Evolutionary conservation across 2,329 filamentous ascomycete genomes (phyloP).

Genomic region (Diaporthe capsici): DNA sequence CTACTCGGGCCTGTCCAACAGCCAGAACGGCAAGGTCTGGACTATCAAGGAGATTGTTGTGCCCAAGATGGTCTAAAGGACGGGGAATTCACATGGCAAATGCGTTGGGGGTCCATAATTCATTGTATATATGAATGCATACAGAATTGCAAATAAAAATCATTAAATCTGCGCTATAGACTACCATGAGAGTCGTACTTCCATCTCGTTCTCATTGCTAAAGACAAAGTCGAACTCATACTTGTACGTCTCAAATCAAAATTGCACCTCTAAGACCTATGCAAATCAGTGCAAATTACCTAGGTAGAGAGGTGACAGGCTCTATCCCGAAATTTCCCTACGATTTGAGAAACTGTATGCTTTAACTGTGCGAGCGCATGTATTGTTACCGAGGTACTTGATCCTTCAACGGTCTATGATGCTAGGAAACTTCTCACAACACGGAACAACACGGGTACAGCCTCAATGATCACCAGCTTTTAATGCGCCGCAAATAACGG

Average conservation of each 20-base stretch:
- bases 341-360: too few relatives aligned
- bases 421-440: neutral
- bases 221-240: too few relatives aligned
- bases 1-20: conserved; percentile 52
- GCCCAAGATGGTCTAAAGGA: conserved; percentile 1
- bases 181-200: too few relatives aligned
- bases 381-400: neutral
- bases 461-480: too few relatives aligned
- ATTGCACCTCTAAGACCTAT: too few relatives aligned
- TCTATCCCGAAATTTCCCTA: too few relatives aligned
- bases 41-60: conserved; percentile 47
- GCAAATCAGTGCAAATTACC: too few relatives aligned
- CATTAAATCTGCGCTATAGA: neutral
- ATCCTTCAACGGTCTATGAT: too few relatives aligned
- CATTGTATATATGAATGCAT: neutral
- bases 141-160: neutral
- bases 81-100: too few relatives aligned
- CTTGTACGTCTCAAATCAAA: too few relatives aligned
- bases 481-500: conserved; percentile 28
- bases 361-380: neutral
- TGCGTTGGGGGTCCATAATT: neutral
- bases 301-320: too few relatives aligned
- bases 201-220: neutral
- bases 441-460: too few relatives aligned
- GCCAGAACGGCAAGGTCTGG: conserved; percentile 54